A percentile compares a stretch with the other conserved stretches of the same genome.
Evolutionary conservation across 805 yeast genomes (phyloP).

Genomic region (Lachancea sp.): DNA sequence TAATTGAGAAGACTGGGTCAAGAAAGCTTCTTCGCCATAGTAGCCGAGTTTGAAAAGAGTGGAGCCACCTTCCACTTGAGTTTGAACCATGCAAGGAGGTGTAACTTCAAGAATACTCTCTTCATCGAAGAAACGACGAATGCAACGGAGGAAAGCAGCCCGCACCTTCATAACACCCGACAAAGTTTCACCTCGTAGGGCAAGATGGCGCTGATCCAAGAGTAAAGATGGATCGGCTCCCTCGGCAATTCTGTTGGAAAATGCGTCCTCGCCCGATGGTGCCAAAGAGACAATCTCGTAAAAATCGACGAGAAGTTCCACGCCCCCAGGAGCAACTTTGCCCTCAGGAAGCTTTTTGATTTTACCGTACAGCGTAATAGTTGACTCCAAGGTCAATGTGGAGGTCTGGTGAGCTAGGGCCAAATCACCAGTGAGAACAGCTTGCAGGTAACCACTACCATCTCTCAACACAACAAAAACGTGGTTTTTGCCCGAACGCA

Average conservation of each 20-base stretch:
- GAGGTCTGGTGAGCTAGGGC: conserved; percentile 84
- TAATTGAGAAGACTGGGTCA: conserved; percentile 95
- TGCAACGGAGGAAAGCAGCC: conserved; percentile 63
- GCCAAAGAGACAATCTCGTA: conserved; percentile 88
- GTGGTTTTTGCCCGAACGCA: conserved; percentile 86
- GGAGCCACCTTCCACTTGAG: conserved; percentile 99
- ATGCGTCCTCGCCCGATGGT: conserved; percentile 92
- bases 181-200: conserved; percentile 94
- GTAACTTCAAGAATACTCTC: conserved; percentile 84
- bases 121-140: conserved; percentile 72
- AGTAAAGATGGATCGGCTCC: conserved; percentile 87
- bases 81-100: conserved; percentile 99
- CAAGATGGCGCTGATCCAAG: conserved; percentile 90
- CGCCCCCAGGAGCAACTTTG: conserved; percentile 95
- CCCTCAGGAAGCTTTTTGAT: conserved; percentile 88
- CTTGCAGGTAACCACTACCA: conserved; percentile 87
- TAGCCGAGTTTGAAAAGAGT: conserved; percentile 88
- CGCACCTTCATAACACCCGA: conserved; percentile 93
- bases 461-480: conserved; percentile 90
- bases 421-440: conserved; percentile 82
- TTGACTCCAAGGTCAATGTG: conserved; percentile 82
- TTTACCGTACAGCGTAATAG: conserved; percentile 74
- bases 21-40: conserved; percentile 93
- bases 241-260: conserved; percentile 91
- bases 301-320: conserved; percentile 86